phyloP scores from a whole-genome alignment of 2,329 filamentous ascomycete genomes.

The Aotearoamyces nothofagi region DNA sequence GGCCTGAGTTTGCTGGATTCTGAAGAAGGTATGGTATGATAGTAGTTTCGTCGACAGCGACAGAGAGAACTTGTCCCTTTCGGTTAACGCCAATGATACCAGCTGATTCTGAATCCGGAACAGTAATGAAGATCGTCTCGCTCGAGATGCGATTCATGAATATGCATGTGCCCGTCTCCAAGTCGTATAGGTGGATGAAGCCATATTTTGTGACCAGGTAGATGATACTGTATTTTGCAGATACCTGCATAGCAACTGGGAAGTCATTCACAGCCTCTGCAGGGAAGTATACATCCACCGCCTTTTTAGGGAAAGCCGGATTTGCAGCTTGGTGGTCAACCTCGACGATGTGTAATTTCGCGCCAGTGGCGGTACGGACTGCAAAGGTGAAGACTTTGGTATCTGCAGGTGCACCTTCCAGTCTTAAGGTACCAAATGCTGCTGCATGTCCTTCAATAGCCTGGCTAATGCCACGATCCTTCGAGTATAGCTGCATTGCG shows the following conservation, averaged over 20 bases:
- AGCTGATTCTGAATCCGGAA: conserved; percentile 65
- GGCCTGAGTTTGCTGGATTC: conserved; percentile 83
- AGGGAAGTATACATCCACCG: conserved; percentile 95
- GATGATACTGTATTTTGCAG: conserved; percentile 89
- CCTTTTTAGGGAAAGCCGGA: conserved; percentile 84
- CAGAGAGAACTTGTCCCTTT: conserved; percentile 90
- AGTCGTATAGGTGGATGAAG: conserved; percentile 96
- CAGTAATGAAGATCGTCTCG: conserved; percentile 96
- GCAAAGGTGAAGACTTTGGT: conserved; percentile 97
- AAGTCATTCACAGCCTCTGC: conserved; percentile 93
- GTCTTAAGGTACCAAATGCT: conserved; percentile 74
- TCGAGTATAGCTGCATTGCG: conserved; percentile 94
- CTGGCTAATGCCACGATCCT: conserved; percentile 91
- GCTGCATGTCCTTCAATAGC: conserved; percentile 95
- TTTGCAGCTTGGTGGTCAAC: conserved; percentile 88
- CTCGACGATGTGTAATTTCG: conserved; percentile 95
- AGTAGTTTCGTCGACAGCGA: conserved; percentile 81
- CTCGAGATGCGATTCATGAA: conserved; percentile 99
- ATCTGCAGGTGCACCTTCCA: conserved; percentile 79
- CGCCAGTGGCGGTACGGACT: conserved; percentile 74
- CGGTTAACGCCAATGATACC: conserved; percentile 93
- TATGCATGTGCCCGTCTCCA: conserved; percentile 88
- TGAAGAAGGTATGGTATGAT: conserved; percentile 91
- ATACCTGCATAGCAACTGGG: conserved; percentile 94
- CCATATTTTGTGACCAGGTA: conserved; percentile 98